Base-by-base conservation (phyloP, 257 asterid species). In the Rubia yunnanensis region DNA sequence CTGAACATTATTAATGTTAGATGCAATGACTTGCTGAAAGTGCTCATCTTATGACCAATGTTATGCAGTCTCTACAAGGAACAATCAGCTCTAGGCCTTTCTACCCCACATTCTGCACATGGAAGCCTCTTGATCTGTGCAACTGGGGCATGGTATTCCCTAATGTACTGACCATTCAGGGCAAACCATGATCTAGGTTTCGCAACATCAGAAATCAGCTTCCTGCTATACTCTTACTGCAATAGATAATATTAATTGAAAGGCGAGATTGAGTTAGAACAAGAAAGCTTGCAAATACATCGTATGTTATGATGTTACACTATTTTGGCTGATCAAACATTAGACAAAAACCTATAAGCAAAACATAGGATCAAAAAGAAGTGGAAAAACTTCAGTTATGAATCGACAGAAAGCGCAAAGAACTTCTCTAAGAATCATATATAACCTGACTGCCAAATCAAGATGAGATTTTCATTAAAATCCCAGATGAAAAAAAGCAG, bases 51-150 rank as follows among this genome's bases (percentile, higher is more conserved):
- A n/a, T n/a, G n/a, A n/a, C n/a, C n/a, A n/a, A n/a, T n/a, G n/a
- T n/a, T n/a, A n/a, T n/a, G n/a, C n/a, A n/a, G n/a, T n/a, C n/a
- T n/a, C n/a, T n/a, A 92, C 8, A 77, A 64, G 0, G 85, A 80
- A 67, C 99, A 92, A 77, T 92, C 95, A 54, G 88, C 58, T n/a
- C 84, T 84, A n/a, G 95, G 80, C 77, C 97, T 83, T 83, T 89
- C 99, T 54, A 92, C 82, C 65, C 96, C 99, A 55, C 99, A 92
- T 70, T 84, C 80, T 6, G 85, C 30, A 73, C 99, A 92, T 28
- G 88, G 97, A 57, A 92, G 32, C 99, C 99, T 72, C 97, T 84
- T 72, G 97, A 96, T 77, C 99, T 78, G n/a, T n/a, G 80, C 97
- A 92, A 73, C 89, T 83, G 15, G 99, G 99, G 72, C 97, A 92